These are phyloP conservation scores for Chlorella ohadii DNA, from an alignment of 139 green algal genomes.

Conservation along the genomic window DNA sequence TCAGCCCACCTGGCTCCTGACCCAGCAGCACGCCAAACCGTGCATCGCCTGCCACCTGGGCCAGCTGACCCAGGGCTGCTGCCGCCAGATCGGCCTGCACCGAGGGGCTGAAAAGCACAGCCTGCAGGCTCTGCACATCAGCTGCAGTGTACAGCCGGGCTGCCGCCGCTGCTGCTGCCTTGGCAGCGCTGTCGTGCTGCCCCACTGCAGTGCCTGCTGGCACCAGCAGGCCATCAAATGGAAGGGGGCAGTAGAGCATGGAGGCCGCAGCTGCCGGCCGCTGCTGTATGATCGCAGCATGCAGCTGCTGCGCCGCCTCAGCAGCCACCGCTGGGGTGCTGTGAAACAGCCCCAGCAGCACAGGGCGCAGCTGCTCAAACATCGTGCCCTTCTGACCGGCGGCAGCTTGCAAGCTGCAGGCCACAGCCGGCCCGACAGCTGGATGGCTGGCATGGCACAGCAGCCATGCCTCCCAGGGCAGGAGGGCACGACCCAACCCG, in stretches of 20 bases:
- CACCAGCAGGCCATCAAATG: slow-evolving; percentile 4
- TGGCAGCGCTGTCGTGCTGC: not conserved
- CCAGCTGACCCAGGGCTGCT: slow-evolving; percentile 9
- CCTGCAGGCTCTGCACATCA: slow-evolving; percentile 18
- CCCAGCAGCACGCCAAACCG: not conserved
- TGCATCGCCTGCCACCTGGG: not conserved
- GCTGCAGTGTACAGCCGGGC: slow-evolving; percentile 11
- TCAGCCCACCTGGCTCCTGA: not conserved
- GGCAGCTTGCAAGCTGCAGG: not conserved
- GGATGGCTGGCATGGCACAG: not conserved
- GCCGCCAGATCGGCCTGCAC: slow-evolving; percentile 1
- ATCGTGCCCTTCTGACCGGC: not conserved
- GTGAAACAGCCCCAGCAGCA: slow-evolving; percentile 6
- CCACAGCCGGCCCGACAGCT: not conserved
- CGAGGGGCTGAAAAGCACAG: not conserved
- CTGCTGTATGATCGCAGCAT: not conserved
- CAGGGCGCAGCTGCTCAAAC: not conserved
- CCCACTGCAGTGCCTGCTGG: not conserved
- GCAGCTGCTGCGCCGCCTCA: slow-evolving; percentile 1
- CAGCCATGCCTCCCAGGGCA: slow-evolving; percentile 18
- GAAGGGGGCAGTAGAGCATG: not conserved
- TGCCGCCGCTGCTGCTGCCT: not conserved
- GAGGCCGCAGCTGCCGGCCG: not conserved
- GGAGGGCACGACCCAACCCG: not conserved
- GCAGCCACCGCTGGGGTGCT: not conserved